Evolutionary conservation across 2,329 filamentous ascomycete species (phyloP), one percentile per base, ranked within the genome.

Genomic region (Diaporthe ampelina): DNA sequence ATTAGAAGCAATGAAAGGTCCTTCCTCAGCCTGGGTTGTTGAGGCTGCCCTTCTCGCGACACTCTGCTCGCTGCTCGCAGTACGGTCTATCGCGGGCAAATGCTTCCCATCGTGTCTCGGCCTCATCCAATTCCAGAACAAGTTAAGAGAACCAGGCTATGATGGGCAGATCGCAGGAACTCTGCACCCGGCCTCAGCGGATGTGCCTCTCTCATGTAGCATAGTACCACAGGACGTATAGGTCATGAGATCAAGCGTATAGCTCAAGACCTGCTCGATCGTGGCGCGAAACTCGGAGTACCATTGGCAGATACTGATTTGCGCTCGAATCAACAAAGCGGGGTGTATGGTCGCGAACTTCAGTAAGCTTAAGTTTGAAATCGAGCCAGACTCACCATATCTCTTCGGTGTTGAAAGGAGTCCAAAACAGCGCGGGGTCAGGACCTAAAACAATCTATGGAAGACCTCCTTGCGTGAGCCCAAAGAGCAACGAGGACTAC

Each of bases 21-120:
- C 15, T 32, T 7, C 24, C 40, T 45, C 37, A 15, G 37, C 37
- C 37, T 13, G 11, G 37, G 37, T 32, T 5, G 21, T 15, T 40
- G 40, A 48, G 59, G 17, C 40, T 11, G 24, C 29, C 9, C 45
- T 32, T 1, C 59, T 48, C 13, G 1, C 13, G 24, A 32, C 9
- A 48, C 24, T 63, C 17, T 26, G 40, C 26, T 15, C 43, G 10
- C 1, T 17, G 26, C 59, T 65, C 35, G 9, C 11, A 37, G 37
- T 11, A 40, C 37, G 10, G 37, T 40, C 10, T 40, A 13, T 40
- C 26, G 59, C 59, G 5, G 59, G 59, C 40, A 43, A 65, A 6
- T 48, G 59, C 26, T 24, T 65, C 43, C 40, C 26, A 15, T 65
- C 32, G 26, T 50, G 26, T 21, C 61, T 67, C 11, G 61, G 61